A percentile compares a stretch with the other conserved stretches of the same genome.
Evolutionary conservation across 768 basidiomycete genomes (phyloP).

Genomic region (Leccinellum rugosiceps): DNA sequence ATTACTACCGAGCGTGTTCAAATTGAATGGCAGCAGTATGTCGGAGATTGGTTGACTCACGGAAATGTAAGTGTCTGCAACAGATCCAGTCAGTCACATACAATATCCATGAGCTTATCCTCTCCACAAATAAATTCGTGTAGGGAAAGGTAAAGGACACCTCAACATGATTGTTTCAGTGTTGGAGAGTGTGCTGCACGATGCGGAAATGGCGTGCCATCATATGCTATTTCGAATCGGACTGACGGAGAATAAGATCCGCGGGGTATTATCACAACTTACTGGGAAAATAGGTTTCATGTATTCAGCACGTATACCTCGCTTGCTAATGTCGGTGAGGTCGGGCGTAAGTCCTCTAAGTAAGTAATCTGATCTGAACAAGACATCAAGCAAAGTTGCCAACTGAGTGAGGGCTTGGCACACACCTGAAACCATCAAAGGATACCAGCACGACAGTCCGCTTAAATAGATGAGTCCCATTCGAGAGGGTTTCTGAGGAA

Average conservation of each 20-base stretch:
- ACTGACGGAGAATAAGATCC: not conserved
- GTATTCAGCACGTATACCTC: slow-evolving; percentile 76
- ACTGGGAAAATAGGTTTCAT: slow-evolving; percentile 84
- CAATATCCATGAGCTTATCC: not conserved
- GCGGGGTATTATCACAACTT: slow-evolving; percentile 24
- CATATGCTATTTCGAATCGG: not conserved
- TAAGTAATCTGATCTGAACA: slow-evolving; percentile 68
- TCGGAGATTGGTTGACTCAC: slow-evolving; percentile 40
- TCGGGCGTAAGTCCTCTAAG: slow-evolving; percentile 79
- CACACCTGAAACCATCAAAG: slow-evolving; percentile 63
- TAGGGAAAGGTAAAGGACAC: not conserved
- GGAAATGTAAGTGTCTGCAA: slow-evolving; percentile 81
- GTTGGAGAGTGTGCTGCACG: not conserved
- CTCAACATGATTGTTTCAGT: not conserved
- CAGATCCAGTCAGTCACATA: slow-evolving; percentile 1
- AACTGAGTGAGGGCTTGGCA: not conserved
- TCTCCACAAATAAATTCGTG: not conserved
- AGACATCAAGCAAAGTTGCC: not conserved
- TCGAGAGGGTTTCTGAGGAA: slow-evolving; percentile 32
- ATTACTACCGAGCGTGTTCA: slow-evolving; percentile 46
- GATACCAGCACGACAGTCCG: slow-evolving; percentile 81
- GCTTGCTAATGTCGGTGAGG: slow-evolving; percentile 67
- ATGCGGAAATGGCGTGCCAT: not conserved
- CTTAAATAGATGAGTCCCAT: slow-evolving; percentile 77
- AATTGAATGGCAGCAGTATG: not conserved